Base-by-base conservation (phyloP, 352 stramenopile genomes). In the Phytophthora cryptogea region DNA sequence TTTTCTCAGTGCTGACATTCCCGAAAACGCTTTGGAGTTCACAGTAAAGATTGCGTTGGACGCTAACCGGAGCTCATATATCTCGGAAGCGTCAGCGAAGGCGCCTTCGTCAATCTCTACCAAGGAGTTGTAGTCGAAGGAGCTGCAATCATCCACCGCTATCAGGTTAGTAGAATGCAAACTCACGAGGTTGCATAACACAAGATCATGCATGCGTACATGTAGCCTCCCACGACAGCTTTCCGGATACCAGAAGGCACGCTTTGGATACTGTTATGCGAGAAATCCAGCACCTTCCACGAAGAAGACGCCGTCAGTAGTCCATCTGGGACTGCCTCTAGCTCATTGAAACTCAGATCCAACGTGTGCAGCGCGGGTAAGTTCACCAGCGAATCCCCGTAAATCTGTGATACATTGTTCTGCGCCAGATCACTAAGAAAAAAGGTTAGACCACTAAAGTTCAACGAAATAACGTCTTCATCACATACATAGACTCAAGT, bases 11-110 rank as follows among this genome's bases (percentile, higher is more conserved):
- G 67, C 56, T 7, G 54, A 59, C 78, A 88, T 90, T 6, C 78
- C 80, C 3, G 54, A 68, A 55, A 88, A 90, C 5, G 74, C 76
- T 36, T 44, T 65, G 0, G 74, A 69, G 30, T 88, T 62, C 36
- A 90, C 27, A 1, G 80, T 87, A 60, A 86, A 88, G 20, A 90
- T 90, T 2, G 59, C 68, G 27, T 81, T 88, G 17, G 75, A 83
- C 7, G 69, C 70, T 5, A 90, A 30, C 8, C 73, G 72, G 28
- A 90, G 63, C 23, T 86, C 78, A 14, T 72, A 35, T 31, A 90
- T 88, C 11, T 56, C 32, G 0, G 68, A 69, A 6, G 78, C 76
- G 8, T 65, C 68, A 23, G 74, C 72, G 30, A 90, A 87, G 6
- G 68, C 63, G 1, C 70, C 57, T 5, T 59, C 44, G 4, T 81